Percentiles rank a stretch among this genome's conserved stretches.
These are phyloP conservation scores for Leishmania martiniquensis DNA, from an alignment of 208 protist species.

Conservation along the genomic window DNA sequence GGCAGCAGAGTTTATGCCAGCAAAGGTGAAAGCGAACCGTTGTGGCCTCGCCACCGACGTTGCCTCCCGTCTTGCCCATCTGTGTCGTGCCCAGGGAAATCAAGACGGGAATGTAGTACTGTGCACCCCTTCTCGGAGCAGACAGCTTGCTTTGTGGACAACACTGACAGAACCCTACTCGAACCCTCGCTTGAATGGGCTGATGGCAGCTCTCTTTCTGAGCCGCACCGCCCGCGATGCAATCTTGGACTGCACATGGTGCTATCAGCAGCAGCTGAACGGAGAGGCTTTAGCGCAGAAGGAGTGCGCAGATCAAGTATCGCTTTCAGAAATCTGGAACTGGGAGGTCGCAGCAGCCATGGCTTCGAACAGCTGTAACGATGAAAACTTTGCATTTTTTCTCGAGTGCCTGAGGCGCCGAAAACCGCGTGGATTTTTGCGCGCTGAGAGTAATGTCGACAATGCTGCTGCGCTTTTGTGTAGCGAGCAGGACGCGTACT, in stretches of 20 bases:
- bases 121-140: slow-evolving; percentile 47
- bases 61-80: neutral
- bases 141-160: slow-evolving; percentile 65
- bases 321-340: slow-evolving; percentile 23
- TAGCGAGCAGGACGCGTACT: slow-evolving; percentile 16
- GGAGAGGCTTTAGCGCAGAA: neutral
- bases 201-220: slow-evolving; percentile 50
- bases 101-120: neutral
- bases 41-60: slow-evolving; percentile 4
- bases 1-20: neutral
- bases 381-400: slow-evolving; percentile 18
- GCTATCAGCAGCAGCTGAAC: neutral
- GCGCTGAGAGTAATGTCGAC: neutral
- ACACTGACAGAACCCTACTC: slow-evolving; percentile 31
- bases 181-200: slow-evolving; percentile 35
- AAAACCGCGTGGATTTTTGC: neutral
- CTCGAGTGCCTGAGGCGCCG: slow-evolving; percentile 17
- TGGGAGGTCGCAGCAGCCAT: slow-evolving; percentile 66
- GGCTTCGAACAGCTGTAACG: slow-evolving; percentile 64
- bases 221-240: slow-evolving; percentile 16
- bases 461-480: slow-evolving; percentile 13
- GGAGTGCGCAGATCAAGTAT: neutral
- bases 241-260: slow-evolving; percentile 28
- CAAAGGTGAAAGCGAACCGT: neutral
- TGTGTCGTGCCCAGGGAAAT: slow-evolving; percentile 4